phyloP scores from a whole-genome alignment of 352 stramenopile species.

The Thalassiosira delicatula region DNA sequence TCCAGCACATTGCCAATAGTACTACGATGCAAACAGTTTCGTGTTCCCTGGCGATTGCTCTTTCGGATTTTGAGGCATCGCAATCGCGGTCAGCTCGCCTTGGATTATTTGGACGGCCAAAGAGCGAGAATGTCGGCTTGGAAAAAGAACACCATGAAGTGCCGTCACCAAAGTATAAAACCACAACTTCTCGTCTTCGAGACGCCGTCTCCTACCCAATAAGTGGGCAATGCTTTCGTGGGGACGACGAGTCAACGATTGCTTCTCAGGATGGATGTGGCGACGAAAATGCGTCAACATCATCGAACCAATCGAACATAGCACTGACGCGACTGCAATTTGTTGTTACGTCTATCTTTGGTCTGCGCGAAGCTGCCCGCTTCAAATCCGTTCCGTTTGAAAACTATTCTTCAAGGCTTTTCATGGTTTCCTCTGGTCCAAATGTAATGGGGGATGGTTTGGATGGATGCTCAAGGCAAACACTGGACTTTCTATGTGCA shows the following conservation, averaged over 20 bases:
- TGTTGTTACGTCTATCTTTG: conserved; percentile 77
- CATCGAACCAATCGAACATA: conserved; percentile 69
- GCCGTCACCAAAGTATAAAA: conserved; percentile 25
- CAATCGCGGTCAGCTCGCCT: conserved; percentile 66
- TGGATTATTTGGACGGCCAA: conserved; percentile 31
- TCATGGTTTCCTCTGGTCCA: conserved; percentile 65
- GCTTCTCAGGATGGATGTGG: conserved; percentile 37
- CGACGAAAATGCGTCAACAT: conserved; percentile 61
- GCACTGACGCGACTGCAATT: conserved; percentile 76
- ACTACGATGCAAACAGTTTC: conserved; percentile 81
- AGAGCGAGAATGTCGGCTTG: conserved; percentile 12
- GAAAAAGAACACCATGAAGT: conserved; percentile 30
- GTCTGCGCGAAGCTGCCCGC: conserved; percentile 72
- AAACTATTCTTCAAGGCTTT: conserved; percentile 69
- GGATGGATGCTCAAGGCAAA: conserved; percentile 75
- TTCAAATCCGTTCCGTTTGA: conserved; percentile 66
- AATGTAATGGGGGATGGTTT: conserved; percentile 74
- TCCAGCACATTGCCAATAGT: conserved; percentile 82
- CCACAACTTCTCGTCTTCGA: conserved; percentile 34
- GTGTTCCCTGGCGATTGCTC: conserved; percentile 72
- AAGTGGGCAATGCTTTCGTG: conserved; percentile 60
- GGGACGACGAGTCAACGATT: conserved; percentile 58
- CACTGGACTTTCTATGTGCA: conserved; percentile 78
- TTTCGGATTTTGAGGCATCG: conserved; percentile 81
- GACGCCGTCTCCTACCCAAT: conserved; percentile 57